Evolutionary conservation across 179 eudicot species (phyloP).

Genomic region (Monotropa hypopitys): DNA sequence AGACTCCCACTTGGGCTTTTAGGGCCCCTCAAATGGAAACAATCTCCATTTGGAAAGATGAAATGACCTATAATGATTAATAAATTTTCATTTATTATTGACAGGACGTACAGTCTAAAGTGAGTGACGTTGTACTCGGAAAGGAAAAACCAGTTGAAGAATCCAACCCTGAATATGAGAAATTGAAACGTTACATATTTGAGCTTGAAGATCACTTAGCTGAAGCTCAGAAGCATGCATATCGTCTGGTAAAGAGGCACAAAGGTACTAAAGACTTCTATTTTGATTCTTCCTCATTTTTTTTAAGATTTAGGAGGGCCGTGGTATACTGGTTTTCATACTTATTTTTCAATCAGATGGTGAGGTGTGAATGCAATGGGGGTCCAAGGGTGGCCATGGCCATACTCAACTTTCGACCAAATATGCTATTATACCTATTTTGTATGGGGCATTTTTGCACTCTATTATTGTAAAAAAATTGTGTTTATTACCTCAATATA

Average conservation of each 20-base stretch:
- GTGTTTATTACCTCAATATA: too few species aligned
- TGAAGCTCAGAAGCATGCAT: slow-evolving; percentile 97
- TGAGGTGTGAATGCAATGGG: not conserved
- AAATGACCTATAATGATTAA: not conserved
- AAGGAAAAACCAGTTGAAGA: slow-evolving; percentile 97
- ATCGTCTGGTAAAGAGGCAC: slow-evolving; percentile 89
- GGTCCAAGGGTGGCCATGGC: not conserved
- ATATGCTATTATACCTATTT: not conserved
- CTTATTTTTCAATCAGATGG: not conserved
- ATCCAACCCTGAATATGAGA: slow-evolving; percentile 80
- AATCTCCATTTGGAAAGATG: not conserved
- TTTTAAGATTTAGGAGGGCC: not conserved
- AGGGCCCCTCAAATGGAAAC: not conserved
- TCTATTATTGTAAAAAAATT: too few species aligned
- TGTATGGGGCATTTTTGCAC: not conserved
- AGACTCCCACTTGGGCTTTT: not conserved
- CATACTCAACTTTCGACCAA: not conserved
- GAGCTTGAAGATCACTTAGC: slow-evolving; percentile 92
- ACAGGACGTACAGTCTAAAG: slow-evolving; percentile 86
- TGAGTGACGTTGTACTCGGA: slow-evolving; percentile 90
- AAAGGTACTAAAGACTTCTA: slow-evolving; percentile 36
- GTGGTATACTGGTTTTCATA: not conserved
- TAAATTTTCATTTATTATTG: not conserved
- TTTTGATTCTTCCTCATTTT: not conserved
- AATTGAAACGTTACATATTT: slow-evolving; percentile 68